These are phyloP conservation scores for Cinchona pubescens DNA, from an alignment of 257 asterid species.

Conservation along the genomic window DNA sequence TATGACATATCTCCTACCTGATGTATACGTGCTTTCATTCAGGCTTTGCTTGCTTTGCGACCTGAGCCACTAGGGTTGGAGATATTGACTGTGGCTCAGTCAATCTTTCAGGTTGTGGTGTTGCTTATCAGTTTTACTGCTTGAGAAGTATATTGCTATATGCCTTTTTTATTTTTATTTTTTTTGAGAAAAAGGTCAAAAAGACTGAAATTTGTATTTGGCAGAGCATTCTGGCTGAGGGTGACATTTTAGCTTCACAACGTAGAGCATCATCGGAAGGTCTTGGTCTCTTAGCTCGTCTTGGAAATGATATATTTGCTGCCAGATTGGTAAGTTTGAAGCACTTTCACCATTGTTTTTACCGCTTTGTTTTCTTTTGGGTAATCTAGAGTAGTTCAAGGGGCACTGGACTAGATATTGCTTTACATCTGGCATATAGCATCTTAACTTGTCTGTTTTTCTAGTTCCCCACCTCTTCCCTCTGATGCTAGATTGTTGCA, in stretches of 20 bases:
- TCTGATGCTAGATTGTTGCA: neutral
- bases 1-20: conserved; percentile 24
- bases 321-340: conserved; percentile 84
- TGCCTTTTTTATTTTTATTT: conserved; percentile 3
- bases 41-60: conserved; percentile 84
- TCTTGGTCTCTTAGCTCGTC: conserved; percentile 94
- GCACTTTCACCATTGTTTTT: neutral
- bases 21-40: conserved; percentile 33
- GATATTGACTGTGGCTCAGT: conserved; percentile 73
- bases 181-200: neutral
- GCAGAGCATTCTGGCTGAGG: conserved; percentile 90
- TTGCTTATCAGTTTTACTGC: conserved; percentile 17
- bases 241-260: conserved; percentile 92
- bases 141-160: conserved; percentile 10
- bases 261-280: conserved; percentile 98
- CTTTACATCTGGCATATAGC: neutral
- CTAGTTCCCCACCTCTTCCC: neutral
- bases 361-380: neutral
- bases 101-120: conserved; percentile 80
- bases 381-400: neutral
- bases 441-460: neutral
- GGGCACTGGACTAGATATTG: neutral
- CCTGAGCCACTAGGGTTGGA: conserved; percentile 80
- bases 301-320: conserved; percentile 88
- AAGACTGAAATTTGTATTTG: conserved; percentile 32